phyloP scores from a whole-genome alignment of 352 stramenopile genomes.

The Ophiocytium majus region DNA sequence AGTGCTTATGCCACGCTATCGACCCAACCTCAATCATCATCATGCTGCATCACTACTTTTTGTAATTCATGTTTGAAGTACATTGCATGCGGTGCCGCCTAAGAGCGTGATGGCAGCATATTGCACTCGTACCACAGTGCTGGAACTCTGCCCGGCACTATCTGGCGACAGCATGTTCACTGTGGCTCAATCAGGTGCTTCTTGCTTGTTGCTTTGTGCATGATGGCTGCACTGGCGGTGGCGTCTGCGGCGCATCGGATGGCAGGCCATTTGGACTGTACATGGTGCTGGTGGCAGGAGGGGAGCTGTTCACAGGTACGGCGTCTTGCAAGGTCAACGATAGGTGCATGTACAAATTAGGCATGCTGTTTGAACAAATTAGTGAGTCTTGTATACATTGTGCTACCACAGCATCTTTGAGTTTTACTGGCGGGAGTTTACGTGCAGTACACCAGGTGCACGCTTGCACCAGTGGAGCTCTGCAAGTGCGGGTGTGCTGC shows the following conservation, averaged over 20 bases:
- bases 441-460: no score
- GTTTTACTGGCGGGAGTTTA: no score
- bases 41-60: background rate
- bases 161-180: no score
- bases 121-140: background rate
- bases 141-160: no score
- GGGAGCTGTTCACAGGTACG: slow-evolving; percentile 70
- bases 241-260: background rate
- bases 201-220: background rate
- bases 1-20: background rate
- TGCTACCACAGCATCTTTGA: no score
- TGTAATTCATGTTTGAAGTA: background rate
- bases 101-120: background rate
- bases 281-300: slow-evolving; percentile 73
- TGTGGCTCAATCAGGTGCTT: no score
- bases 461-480: no score
- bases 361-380: no score
- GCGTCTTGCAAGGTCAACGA: no score
- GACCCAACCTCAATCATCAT: background rate
- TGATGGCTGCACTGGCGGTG: background rate
- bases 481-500: no score
- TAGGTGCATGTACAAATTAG: no score
- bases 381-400: no score
- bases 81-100: background rate
- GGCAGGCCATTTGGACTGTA: slow-evolving; percentile 71